A percentile compares a stretch with the other conserved stretches of the same genome.
Conservation (phyloP, 495 filamentous ascomycete genomes). For the Penicillium samsonianum region DNA sequence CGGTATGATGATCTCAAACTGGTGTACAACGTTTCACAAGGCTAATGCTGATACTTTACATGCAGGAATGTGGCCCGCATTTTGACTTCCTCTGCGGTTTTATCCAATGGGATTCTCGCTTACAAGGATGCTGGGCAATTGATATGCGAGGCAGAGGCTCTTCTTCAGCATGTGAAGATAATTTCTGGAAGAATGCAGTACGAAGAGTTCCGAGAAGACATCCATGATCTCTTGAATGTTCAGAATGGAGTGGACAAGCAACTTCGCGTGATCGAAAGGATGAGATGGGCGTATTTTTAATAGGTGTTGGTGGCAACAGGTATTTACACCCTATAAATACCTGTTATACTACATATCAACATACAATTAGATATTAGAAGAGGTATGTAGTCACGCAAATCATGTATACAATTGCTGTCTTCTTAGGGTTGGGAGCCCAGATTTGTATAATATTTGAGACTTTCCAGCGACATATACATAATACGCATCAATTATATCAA, state of each 20-base stretch:
- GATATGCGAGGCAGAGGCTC: slow-evolving; percentile 80
- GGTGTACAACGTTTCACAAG: not conserved
- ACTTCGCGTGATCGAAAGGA: slow-evolving; percentile 72
- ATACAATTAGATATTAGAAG: too few species aligned
- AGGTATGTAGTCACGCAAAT: not conserved
- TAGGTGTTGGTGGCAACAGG: slow-evolving; percentile 51
- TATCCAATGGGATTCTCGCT: slow-evolving; percentile 62
- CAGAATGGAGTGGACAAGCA: slow-evolving; percentile 70
- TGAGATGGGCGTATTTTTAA: slow-evolving; percentile 84
- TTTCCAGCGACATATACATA: too few species aligned
- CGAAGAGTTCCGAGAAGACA: slow-evolving; percentile 81
- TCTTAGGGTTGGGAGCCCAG: not conserved
- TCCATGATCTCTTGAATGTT: slow-evolving; percentile 78
- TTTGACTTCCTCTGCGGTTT: slow-evolving; percentile 59
- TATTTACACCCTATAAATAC: not conserved
- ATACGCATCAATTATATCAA: too few species aligned
- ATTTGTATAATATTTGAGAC: too few species aligned
- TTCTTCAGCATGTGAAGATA: slow-evolving; percentile 64
- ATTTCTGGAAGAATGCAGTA: slow-evolving; percentile 69
- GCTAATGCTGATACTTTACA: not conserved
- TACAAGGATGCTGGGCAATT: slow-evolving; percentile 92
- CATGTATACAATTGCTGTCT: not conserved
- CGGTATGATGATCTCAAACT: slow-evolving; percentile 46
- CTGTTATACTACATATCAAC: too few species aligned
- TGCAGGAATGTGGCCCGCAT: slow-evolving; percentile 78